These are phyloP conservation scores for Evansstolkia leycettana DNA, from an alignment of 495 filamentous ascomycete genomes.

Conservation along the genomic window DNA sequence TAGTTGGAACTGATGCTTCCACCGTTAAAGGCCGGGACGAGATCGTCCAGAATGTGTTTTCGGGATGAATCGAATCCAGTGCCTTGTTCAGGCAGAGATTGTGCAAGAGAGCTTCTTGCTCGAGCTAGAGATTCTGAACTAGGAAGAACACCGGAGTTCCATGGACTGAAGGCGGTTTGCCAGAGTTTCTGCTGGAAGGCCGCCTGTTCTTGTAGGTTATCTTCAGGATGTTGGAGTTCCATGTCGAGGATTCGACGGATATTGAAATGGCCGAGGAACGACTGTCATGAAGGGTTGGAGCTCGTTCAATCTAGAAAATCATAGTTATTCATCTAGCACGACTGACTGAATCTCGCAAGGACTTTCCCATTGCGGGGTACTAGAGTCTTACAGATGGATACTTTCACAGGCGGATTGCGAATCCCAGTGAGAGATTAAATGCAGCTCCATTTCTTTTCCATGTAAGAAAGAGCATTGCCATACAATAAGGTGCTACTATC, in stretches of 20 bases:
- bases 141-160: slow-evolving; percentile 24
- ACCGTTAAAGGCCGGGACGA: slow-evolving; percentile 55
- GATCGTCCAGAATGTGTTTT: slow-evolving; percentile 41
- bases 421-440: too few species aligned
- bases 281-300: too few species aligned
- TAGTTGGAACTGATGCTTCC: slow-evolving; percentile 54
- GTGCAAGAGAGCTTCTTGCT: slow-evolving; percentile 28
- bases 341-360: too few species aligned
- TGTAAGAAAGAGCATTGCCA: too few species aligned
- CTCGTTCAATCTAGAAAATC: too few species aligned
- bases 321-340: too few species aligned
- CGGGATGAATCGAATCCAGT: slow-evolving; percentile 31
- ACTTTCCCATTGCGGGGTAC: too few species aligned
- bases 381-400: too few species aligned
- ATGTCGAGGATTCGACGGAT: background rate
- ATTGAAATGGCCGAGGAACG: too few species aligned
- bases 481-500: too few species aligned
- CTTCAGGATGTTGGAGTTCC: background rate
- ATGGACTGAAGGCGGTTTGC: slow-evolving; percentile 20
- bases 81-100: slow-evolving; percentile 27
- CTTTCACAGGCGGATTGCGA: too few species aligned
- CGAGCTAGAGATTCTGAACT: slow-evolving; percentile 15
- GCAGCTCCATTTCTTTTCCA: too few species aligned
- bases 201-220: slow-evolving; percentile 11
- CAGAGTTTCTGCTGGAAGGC: slow-evolving; percentile 21